Percentiles rank a stretch among this genome's conserved stretches.
These are phyloP conservation scores for Psidium friedrichsthalianum DNA, from an alignment of 345 rosid genomes.

Conservation along the genomic window DNA sequence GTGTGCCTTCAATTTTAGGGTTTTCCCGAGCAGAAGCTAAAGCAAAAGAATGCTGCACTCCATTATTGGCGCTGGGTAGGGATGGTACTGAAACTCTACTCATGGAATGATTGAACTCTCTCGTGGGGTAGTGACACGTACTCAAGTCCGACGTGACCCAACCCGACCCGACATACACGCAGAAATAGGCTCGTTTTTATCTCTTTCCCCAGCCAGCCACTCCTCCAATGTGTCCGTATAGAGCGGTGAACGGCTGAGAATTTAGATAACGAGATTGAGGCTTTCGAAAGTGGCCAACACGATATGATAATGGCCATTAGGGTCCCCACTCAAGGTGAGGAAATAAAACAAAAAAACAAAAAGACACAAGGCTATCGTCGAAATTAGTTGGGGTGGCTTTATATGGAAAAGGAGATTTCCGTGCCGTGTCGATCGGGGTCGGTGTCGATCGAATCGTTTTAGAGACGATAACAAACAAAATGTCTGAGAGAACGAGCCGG, in stretches of 20 bases:
- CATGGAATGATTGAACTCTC: neutral
- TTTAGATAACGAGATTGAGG: conserved; percentile 14
- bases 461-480: neutral
- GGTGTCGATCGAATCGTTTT: neutral
- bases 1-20: neutral
- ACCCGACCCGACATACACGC: no score
- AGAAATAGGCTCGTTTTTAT: neutral
- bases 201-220: neutral
- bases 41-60: neutral
- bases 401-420: neutral
- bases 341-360: neutral
- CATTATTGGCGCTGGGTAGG: neutral
- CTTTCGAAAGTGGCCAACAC: conserved; percentile 8
- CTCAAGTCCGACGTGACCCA: neutral
- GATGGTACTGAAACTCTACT: neutral
- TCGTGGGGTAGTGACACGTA: neutral
- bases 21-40: neutral
- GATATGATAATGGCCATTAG: neutral
- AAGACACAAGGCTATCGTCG: neutral
- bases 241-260: conserved; percentile 19
- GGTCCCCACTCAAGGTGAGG: neutral
- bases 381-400: neutral
- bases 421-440: neutral
- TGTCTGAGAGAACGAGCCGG: neutral
- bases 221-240: neutral